Base-by-base conservation (phyloP, 1,139 yeast species). In the Yamadazyma buinensis region DNA sequence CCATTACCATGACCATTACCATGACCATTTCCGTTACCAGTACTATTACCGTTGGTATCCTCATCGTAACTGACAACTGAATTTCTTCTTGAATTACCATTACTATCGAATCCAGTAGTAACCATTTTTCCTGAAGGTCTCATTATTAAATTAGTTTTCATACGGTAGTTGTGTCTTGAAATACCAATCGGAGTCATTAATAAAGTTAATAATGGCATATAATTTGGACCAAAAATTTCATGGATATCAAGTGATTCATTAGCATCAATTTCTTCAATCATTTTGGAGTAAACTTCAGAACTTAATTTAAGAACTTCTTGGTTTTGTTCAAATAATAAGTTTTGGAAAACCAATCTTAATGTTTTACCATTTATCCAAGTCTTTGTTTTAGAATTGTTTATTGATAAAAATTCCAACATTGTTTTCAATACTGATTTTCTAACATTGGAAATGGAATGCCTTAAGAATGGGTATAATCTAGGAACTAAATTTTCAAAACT, bases 111-210 rank as follows among this genome's bases (percentile, higher is more conserved):
- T 5, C 24, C 24, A 12, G n/a, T 25, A n/a, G 28, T 17, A 26
- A 77, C 61, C 15, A 71, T 61, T 27, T 67, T 71, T 1, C 94
- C 95, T 5, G 95, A 84, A 1, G 97, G 95, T 44, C 87, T 77
- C 54, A 92, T 66, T 29, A 92, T 75, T 34, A 80, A 69, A 14
- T 71, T 64, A 0, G 87, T 68, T 48, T 86, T 82, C 95, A 94
- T 86, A 30, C 79, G 77, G 58, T 86, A 92, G 47, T 83, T 84
- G 54, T 84, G 86, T 44, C 98, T 79, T 3, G 95, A 85, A 36
- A 88, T 79, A 41, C 99, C 98, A 42, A 94, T 84, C 5, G 98
- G 98, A 0, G 97, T 92, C 83, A 86, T 82, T 31, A 88, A 56
- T 31, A 94, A 67, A 10, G 80, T 74, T 33, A 87, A 60, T 34